Base-by-base conservation (phyloP, 1,139 yeast genomes). In the Magnusiomyces suaveolens region DNA sequence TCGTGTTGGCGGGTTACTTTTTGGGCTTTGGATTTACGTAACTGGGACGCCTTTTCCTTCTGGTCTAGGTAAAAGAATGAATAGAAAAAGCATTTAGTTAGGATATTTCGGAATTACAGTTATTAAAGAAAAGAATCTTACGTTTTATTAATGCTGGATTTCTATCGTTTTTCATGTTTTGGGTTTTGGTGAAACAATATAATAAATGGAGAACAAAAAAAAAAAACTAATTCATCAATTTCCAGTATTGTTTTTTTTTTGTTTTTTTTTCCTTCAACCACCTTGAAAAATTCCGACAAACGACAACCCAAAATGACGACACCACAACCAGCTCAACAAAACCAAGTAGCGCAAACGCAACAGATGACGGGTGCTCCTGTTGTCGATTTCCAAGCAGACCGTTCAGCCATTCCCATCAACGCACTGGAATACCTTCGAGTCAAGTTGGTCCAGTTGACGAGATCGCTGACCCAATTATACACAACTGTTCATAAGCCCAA, bases 351-450 rank as follows among this genome's bases (percentile, higher is more conserved):
- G 21, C 43, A 18, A 16, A 21, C 24, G 2, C 33, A 48, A 8
- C 48, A 32, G n/a, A 23, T 18, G 32, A 39, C 52, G 36, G 41
- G 6, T 33, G 56, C 41, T 58, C 64, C 26, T 20, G 46, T 32
- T n/a, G 52, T 29, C 1, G 54, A 52, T 8, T 51, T 48, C 25
- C 44, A 54, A 18, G 48, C 52, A 1, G 65, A 64, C 39, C 57
- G 59, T 38, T 59, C 73, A 29, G 79, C 77, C 1, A 78, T 82
- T 1, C 87, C 87, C 0, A 75, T 80, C 0, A 79, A 78, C 47
- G 78, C 83, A 0, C 69, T 83, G 8, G 88, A 83, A 60, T 76
- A 83, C 1, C 69, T 83, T 4, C 69, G 88, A 50, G 74, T 82
- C 62, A 71, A 86, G 29, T 67, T 83, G 16, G 75, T 84, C 0